Percentiles rank a stretch among this genome's conserved stretches.
phyloP scores from a whole-genome alignment of 1,284 basidiomycete genomes.

The Cryptococcus maquisensis region DNA sequence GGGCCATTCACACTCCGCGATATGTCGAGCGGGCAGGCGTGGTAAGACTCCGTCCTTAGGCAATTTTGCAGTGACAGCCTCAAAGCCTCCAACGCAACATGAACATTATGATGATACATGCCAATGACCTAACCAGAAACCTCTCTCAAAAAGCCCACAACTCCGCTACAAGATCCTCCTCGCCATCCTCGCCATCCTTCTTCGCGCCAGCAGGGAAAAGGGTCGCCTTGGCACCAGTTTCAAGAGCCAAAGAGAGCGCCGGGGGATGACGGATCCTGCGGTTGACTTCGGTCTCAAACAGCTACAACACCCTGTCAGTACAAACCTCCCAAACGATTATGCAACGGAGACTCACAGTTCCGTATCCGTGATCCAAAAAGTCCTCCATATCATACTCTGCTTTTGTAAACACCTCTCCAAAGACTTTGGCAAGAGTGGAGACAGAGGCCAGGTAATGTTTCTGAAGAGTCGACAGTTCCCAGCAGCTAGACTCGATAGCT shows the following conservation, averaged over 20 bases:
- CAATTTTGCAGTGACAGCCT: too few species aligned
- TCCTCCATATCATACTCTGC: slow-evolving; percentile 88
- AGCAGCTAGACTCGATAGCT: slow-evolving; percentile 81
- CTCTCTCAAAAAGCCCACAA: neutral
- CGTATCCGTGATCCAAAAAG: slow-evolving; percentile 93
- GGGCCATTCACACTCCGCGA: too few species aligned
- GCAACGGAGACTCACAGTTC: slow-evolving; percentile 60
- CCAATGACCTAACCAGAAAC: neutral
- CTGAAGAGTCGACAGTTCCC: slow-evolving; percentile 81
- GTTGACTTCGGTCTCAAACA: slow-evolving; percentile 80
- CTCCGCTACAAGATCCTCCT: neutral
- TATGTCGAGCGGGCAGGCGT: too few species aligned
- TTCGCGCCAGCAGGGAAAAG: neutral
- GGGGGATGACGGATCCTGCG: slow-evolving; percentile 78
- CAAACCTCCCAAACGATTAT: neutral
- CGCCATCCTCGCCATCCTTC: neutral
- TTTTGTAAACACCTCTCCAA: slow-evolving; percentile 89
- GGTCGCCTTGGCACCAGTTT: slow-evolving; percentile 10
- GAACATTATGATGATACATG: neutral
- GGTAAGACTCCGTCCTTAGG: too few species aligned
- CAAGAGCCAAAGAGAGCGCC: slow-evolving; percentile 51
- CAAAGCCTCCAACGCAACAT: too few species aligned
- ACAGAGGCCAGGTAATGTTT: slow-evolving; percentile 81
- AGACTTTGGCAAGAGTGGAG: slow-evolving; percentile 76
- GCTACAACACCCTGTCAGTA: slow-evolving; percentile 49